Percentiles rank a stretch among this genome's conserved stretches.
phyloP scores from a whole-genome alignment of 176 grass and related monocot species.

The Avena sativa region DNA sequence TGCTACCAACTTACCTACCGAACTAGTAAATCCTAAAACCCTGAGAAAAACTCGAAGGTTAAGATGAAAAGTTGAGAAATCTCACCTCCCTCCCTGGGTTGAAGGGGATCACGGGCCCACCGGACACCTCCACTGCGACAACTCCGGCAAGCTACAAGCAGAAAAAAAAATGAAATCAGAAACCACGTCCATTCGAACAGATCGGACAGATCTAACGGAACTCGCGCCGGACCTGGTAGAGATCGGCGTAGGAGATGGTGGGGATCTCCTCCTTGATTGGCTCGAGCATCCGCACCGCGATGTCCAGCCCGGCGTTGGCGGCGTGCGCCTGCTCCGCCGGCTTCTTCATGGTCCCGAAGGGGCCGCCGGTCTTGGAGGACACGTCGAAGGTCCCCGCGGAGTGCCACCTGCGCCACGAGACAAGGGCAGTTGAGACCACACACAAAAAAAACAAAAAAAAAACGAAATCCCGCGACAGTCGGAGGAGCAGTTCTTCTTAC shows the following conservation, averaged over 20 bases:
- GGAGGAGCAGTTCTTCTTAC: constrained; percentile 55
- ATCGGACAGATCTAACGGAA: constrained; percentile 21
- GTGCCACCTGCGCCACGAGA: constrained; percentile 74
- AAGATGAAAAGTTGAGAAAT: neutral
- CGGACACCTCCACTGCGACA: constrained; percentile 65
- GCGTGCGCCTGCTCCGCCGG: constrained; percentile 63
- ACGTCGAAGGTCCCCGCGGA: constrained; percentile 91
- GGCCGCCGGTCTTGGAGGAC: constrained; percentile 73
- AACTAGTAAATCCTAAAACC: constrained; percentile 26
- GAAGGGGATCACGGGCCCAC: constrained; percentile 64
- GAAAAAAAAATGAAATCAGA: neutral
- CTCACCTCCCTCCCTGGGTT: constrained; percentile 71
- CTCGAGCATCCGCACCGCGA: constrained; percentile 86
- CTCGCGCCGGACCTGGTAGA: constrained; percentile 69
- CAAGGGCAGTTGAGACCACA: neutral
- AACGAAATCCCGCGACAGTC: neutral
- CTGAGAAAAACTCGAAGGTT: constrained; percentile 4
- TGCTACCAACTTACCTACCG: neutral
- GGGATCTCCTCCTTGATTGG: constrained; percentile 93
- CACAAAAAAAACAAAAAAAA: neutral
- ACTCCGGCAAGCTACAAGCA: constrained; percentile 61
- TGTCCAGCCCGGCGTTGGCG: constrained; percentile 89
- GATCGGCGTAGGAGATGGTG: constrained; percentile 81
- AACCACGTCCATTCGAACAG: constrained; percentile 23
- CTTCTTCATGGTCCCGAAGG: constrained; percentile 87